Conservation (phyloP, 2,329 filamentous ascomycete species). For the Moelleriella libera region DNA sequence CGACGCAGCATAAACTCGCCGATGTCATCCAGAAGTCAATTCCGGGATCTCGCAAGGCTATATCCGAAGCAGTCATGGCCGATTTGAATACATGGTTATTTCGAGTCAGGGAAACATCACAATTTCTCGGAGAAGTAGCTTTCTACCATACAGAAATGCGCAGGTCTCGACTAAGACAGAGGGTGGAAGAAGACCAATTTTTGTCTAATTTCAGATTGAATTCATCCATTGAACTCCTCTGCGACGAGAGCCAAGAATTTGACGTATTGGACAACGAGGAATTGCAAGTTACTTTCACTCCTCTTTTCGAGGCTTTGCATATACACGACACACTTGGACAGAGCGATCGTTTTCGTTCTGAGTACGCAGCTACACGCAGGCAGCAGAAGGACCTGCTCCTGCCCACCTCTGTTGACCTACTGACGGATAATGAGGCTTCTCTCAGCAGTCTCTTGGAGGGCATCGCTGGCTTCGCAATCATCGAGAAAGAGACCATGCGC, state of each 20-base stretch:
- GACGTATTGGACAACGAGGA: slow-evolving; percentile 94
- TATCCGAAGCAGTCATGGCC: slow-evolving; percentile 92
- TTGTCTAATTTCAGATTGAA: slow-evolving; percentile 81
- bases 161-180: slow-evolving; percentile 67
- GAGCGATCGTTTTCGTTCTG: slow-evolving; percentile 75
- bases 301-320: slow-evolving; percentile 86
- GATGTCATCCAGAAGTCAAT: slow-evolving; percentile 94
- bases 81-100: slow-evolving; percentile 96
- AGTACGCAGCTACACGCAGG: slow-evolving; percentile 83
- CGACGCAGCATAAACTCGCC: slow-evolving; percentile 87
- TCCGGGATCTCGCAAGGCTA: slow-evolving; percentile 79
- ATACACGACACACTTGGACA: slow-evolving; percentile 92
- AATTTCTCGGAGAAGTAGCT: slow-evolving; percentile 89
- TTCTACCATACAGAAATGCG: slow-evolving; percentile 92
- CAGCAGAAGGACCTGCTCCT: slow-evolving; percentile 86
- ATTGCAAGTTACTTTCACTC: slow-evolving; percentile 85
- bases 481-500: slow-evolving; percentile 87
- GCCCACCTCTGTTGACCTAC: slow-evolving; percentile 59
- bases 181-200: slow-evolving; percentile 61
- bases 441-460: slow-evolving; percentile 86
- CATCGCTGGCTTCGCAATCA: slow-evolving; percentile 91
- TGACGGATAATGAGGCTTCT: slow-evolving; percentile 70
- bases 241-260: slow-evolving; percentile 90
- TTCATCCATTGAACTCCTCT: slow-evolving; percentile 88
- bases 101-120: slow-evolving; percentile 86